Evolutionary conservation across 768 basidiomycete genomes (phyloP), one percentile per base, ranked within the genome.

Genomic region (Royoungia palumana): DNA sequence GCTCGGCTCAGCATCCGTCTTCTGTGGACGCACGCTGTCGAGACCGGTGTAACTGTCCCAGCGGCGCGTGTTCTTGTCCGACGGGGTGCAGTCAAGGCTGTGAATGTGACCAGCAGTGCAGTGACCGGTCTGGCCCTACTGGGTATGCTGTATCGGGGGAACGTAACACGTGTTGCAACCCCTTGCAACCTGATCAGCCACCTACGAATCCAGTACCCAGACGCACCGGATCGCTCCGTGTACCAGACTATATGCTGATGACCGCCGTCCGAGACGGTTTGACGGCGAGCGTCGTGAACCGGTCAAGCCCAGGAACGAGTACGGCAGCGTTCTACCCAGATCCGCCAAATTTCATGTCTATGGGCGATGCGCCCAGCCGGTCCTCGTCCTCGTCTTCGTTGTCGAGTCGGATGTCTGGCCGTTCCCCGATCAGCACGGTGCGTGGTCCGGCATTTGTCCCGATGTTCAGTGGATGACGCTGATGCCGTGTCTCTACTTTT

Each of bases 61-160:
- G 43, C 0, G 64, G 68, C 12, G 38, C 66, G 12, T 73, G 72
- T 51, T 39, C 58, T 6, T 74, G 73, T 50, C 51, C 66, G 19
- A 21, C 59, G 14, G 67, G 69, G 1, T 59, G 59, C 39, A 61
- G 65, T 37, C 63, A 62, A 24, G 65, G 64, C 17, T 65, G 68
- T 42, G 49, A 65, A 35, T 67, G 69, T 47, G 58, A 57, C 21
- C 55, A 55, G 2, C 62, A 51, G 41, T 55, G 50, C 17, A 64
- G 61, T 43, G 53, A 61, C 22, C 40, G 28, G 5, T 42, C 50
- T 22, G 50, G 55, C 34, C 47, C 60, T 5, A 55, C 64, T 16
- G 58, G 63, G 2, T 71, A 66, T 50, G 58, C 66, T 2, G 56
- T 64, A 2, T 66, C 70, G 0, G 70, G 72, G 11, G 73, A 75